Evolutionary conservation across 306 rosid genomes (phyloP).

Genomic region (Inga leiocalycina): DNA sequence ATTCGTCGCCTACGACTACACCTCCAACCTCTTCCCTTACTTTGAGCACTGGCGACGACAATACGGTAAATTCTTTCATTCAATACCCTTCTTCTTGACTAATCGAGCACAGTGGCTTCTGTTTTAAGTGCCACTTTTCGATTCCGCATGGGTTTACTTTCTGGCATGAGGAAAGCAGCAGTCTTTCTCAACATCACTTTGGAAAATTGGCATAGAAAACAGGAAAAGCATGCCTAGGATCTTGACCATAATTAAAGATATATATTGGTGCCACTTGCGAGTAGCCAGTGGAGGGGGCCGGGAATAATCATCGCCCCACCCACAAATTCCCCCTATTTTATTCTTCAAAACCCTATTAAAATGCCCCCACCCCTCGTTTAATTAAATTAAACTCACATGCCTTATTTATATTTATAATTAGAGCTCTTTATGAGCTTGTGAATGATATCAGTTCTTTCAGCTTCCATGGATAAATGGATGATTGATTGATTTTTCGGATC

Average conservation of each 20-base stretch:
- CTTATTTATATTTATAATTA: no score
- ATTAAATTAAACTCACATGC: no score
- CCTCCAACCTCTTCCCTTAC: constrained; percentile 83
- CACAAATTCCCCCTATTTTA: neutral
- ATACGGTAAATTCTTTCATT: constrained; percentile 54
- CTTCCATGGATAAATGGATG: neutral
- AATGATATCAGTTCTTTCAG: neutral
- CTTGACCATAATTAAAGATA: neutral
- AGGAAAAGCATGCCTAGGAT: constrained; percentile 11
- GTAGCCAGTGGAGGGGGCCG: no score
- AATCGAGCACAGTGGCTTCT: neutral
- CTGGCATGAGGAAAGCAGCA: constrained; percentile 22
- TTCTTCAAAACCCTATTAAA: neutral
- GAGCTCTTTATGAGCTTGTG: neutral
- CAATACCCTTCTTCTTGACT: neutral
- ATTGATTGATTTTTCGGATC: neutral
- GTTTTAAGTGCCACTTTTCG: neutral
- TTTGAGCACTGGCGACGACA: constrained; percentile 83
- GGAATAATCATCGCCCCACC: no score
- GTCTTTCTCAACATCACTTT: constrained; percentile 25
- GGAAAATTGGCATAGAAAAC: neutral
- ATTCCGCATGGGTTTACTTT: neutral
- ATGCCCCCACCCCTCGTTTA: neutral
- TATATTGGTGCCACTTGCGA: no score
- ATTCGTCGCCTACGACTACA: constrained; percentile 71